phyloP scores from a whole-genome alignment of 2,329 filamentous ascomycete genomes.

The Ciborinia camelliae region DNA sequence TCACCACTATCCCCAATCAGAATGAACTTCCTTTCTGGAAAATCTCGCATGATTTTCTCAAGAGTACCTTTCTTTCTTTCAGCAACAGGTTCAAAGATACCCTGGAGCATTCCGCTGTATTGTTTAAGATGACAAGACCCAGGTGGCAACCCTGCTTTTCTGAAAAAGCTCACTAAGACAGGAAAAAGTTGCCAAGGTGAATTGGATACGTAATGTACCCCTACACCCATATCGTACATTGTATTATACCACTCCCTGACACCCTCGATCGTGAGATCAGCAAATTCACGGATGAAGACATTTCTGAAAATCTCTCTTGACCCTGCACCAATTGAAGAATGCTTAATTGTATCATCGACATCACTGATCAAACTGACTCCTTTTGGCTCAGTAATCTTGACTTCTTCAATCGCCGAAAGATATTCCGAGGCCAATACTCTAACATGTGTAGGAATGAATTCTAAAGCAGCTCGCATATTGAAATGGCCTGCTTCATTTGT shows the following conservation, averaged over 20 bases:
- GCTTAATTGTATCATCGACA: slow-evolving; percentile 96
- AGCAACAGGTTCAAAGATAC: slow-evolving; percentile 95
- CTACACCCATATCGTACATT: slow-evolving; percentile 75
- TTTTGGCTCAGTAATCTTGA: slow-evolving; percentile 70
- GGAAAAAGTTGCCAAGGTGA: slow-evolving; percentile 98
- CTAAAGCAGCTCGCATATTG: slow-evolving; percentile 70
- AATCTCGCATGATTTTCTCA: slow-evolving; percentile 81
- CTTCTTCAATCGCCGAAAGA: slow-evolving; percentile 74
- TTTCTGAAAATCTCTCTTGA: slow-evolving; percentile 95
- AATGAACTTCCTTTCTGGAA: slow-evolving; percentile 84
- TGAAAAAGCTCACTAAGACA: slow-evolving; percentile 81
- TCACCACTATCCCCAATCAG: slow-evolving; percentile 95
- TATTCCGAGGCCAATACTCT: slow-evolving; percentile 82
- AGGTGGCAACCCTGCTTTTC: slow-evolving; percentile 71
- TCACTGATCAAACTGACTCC: slow-evolving; percentile 95
- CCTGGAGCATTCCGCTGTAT: slow-evolving; percentile 94
- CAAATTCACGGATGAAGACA: slow-evolving; percentile 84
- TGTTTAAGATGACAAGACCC: slow-evolving; percentile 95
- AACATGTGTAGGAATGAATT: slow-evolving; percentile 88
- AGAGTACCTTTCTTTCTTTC: slow-evolving; percentile 89
- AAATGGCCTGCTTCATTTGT: slow-evolving; percentile 94
- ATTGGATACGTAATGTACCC: slow-evolving; percentile 97
- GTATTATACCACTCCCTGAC: slow-evolving; percentile 85
- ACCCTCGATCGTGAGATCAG: slow-evolving; percentile 77
- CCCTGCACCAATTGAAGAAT: slow-evolving; percentile 83